phyloP scores from a whole-genome alignment of 129 eudicot species.

The Flaveria brownii region DNA sequence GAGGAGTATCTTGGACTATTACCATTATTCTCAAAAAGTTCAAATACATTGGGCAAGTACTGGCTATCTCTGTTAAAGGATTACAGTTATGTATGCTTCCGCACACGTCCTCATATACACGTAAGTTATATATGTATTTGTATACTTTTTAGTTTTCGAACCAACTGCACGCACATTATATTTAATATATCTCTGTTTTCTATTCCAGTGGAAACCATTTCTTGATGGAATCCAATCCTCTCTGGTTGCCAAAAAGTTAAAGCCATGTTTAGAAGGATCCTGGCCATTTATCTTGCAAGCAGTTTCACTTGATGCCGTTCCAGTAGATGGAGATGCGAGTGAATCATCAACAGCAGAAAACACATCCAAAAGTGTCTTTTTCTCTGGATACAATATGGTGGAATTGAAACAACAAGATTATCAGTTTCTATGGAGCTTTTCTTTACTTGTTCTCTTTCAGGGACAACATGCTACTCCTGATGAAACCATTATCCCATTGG shows the following conservation, averaged over 20 bases:
- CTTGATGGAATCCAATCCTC: constrained; percentile 94
- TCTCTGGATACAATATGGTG: constrained; percentile 89
- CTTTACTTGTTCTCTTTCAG: constrained; percentile 79
- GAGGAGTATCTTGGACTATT: constrained; percentile 78
- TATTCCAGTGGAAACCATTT: constrained; percentile 83
- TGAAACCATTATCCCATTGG: constrained; percentile 51
- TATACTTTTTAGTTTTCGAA: constrained; percentile 20
- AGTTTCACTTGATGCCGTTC: constrained; percentile 86
- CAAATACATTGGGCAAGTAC: constrained; percentile 64
- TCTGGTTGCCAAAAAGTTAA: constrained; percentile 65
- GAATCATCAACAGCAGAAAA: constrained; percentile 48
- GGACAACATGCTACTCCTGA: constrained; percentile 56
- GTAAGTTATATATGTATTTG: constrained; percentile 48
- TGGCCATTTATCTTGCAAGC: constrained; percentile 98
- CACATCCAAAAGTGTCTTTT: constrained; percentile 44
- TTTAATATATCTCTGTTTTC: constrained; percentile 10
- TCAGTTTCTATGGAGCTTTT: constrained; percentile 84
- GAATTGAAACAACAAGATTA: constrained; percentile 68
- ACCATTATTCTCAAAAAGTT: constrained; percentile 80
- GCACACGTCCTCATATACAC: constrained; percentile 51
- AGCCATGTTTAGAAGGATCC: constrained; percentile 84
- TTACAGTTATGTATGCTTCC: constrained; percentile 70
- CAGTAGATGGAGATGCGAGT: constrained; percentile 46
- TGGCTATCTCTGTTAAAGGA: constrained; percentile 84
- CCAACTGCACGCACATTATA: constrained; percentile 4